A percentile compares a stretch with the other conserved stretches of the same genome.
Conservation (phyloP, 2,329 filamentous ascomycete species). For the Ophiostoma perfectum region DNA sequence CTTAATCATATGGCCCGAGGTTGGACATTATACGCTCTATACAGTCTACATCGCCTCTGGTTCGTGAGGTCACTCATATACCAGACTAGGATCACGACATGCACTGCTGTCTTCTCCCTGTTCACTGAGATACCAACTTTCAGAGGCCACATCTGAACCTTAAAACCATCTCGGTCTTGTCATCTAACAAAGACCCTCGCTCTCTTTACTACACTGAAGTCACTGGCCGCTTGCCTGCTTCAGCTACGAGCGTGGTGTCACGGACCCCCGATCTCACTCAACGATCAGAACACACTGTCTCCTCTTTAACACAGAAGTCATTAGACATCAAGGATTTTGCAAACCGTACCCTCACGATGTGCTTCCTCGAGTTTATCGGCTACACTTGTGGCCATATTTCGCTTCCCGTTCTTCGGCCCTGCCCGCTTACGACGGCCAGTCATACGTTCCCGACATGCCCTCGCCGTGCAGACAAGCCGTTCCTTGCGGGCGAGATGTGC, state of each 20-base stretch:
- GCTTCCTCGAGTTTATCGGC: slow-evolving; percentile 42
- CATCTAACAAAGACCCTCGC: too few relatives aligned
- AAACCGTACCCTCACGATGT: slow-evolving; percentile 35
- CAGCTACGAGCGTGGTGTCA: too few relatives aligned
- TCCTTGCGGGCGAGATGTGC: slow-evolving; percentile 36
- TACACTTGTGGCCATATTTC: slow-evolving; percentile 47
- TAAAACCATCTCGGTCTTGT: too few relatives aligned
- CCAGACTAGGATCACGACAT: background rate
- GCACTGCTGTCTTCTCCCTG: background rate
- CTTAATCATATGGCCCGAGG: background rate
- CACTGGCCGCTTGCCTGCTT: too few relatives aligned
- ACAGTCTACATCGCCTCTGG: background rate
- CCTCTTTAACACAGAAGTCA: background rate
- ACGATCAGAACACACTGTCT: background rate
- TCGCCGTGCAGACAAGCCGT: slow-evolving; percentile 31
- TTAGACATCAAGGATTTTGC: too few relatives aligned
- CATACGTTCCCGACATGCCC: slow-evolving; percentile 36
- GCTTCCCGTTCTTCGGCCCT: slow-evolving; percentile 37
- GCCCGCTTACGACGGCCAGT: slow-evolving; percentile 39
- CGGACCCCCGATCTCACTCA: too few relatives aligned
- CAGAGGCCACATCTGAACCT: too few relatives aligned
- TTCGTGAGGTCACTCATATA: background rate
- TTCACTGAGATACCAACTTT: background rate
- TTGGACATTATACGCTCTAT: too few relatives aligned
- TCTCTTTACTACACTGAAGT: too few relatives aligned